Evolutionary conservation across 805 yeast species (phyloP).

Genomic region (Yarrowia sp.): DNA sequence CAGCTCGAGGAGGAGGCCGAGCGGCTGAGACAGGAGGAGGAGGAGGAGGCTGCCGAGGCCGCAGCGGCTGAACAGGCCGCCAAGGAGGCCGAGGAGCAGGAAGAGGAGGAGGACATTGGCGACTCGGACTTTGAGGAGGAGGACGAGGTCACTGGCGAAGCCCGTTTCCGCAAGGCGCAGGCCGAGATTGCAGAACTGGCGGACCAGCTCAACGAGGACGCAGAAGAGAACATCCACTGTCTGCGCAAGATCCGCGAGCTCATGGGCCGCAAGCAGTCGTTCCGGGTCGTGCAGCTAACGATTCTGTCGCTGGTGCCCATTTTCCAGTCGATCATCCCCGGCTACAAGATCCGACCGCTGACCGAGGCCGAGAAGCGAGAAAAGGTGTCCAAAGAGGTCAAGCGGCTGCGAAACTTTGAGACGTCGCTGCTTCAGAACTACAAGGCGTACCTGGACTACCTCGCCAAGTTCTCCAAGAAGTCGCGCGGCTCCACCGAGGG

Average conservation of each 20-base stretch:
- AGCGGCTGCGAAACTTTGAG: slow-evolving; percentile 73
- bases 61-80: slow-evolving; percentile 33
- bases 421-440: slow-evolving; percentile 71
- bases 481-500: slow-evolving; percentile 38
- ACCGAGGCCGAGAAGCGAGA: slow-evolving; percentile 78
- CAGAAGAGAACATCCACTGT: slow-evolving; percentile 74
- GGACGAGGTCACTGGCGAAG: slow-evolving; percentile 49
- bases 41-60: slow-evolving; percentile 31
- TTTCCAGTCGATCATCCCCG: slow-evolving; percentile 81
- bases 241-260: slow-evolving; percentile 51
- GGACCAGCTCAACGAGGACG: slow-evolving; percentile 74
- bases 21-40: slow-evolving; percentile 36
- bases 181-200: slow-evolving; percentile 85
- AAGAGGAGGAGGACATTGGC: slow-evolving; percentile 36
- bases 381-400: slow-evolving; percentile 79
- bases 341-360: slow-evolving; percentile 79
- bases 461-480: slow-evolving; percentile 46
- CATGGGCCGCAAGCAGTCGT: slow-evolving; percentile 50
- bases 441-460: slow-evolving; percentile 58
- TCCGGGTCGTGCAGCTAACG: slow-evolving; percentile 55
- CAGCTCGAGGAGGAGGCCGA: slow-evolving; percentile 36
- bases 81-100: slow-evolving; percentile 36
- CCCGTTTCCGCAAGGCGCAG: slow-evolving; percentile 58
- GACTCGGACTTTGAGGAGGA: slow-evolving; percentile 40
- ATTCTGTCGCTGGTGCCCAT: slow-evolving; percentile 78